phyloP scores from a whole-genome alignment of 2,329 filamentous ascomycete species.

The Stemphylium lycopersici region DNA sequence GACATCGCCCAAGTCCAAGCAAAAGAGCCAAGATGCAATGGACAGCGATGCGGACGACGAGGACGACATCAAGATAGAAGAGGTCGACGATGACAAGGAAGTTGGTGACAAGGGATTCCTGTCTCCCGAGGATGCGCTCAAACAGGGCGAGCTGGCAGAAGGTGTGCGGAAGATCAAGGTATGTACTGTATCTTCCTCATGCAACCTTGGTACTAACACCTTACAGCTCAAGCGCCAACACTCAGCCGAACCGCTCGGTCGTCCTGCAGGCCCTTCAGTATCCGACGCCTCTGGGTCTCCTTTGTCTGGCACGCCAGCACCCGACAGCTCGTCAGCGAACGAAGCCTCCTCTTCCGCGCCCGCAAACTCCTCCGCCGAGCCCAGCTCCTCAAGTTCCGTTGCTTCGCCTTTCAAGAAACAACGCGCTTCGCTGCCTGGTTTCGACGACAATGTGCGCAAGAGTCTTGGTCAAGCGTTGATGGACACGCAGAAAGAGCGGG shows the following conservation, averaged over 20 bases:
- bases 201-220: slow-evolving; percentile 22
- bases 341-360: slow-evolving; percentile 40
- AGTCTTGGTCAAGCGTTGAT: slow-evolving; percentile 43
- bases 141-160: slow-evolving; percentile 76
- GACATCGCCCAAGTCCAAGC: slow-evolving; percentile 60
- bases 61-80: slow-evolving; percentile 68
- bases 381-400: slow-evolving; percentile 58
- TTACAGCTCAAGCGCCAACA: slow-evolving; percentile 78
- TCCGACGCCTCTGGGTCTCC: slow-evolving; percentile 36
- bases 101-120: slow-evolving; percentile 60
- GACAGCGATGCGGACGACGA: slow-evolving; percentile 79
- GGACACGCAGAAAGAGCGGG: slow-evolving; percentile 41
- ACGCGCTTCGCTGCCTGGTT: slow-evolving; percentile 65
- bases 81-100: slow-evolving; percentile 63
- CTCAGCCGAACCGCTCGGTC: slow-evolving; percentile 70
- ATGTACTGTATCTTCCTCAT: slow-evolving; percentile 36
- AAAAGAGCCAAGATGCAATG: slow-evolving; percentile 62
- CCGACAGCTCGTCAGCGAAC: slow-evolving; percentile 19
- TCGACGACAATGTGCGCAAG: slow-evolving; percentile 52
- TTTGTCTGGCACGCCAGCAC: slow-evolving; percentile 31
- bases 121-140: slow-evolving; percentile 73
- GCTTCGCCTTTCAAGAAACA: slow-evolving; percentile 80
- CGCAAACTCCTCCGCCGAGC: slow-evolving; percentile 44
- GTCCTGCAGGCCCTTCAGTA: slow-evolving; percentile 29
- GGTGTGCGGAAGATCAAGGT: slow-evolving; percentile 84